Conservation (phyloP, 495 filamentous ascomycete genomes). For the Trichoderma gamsii region DNA sequence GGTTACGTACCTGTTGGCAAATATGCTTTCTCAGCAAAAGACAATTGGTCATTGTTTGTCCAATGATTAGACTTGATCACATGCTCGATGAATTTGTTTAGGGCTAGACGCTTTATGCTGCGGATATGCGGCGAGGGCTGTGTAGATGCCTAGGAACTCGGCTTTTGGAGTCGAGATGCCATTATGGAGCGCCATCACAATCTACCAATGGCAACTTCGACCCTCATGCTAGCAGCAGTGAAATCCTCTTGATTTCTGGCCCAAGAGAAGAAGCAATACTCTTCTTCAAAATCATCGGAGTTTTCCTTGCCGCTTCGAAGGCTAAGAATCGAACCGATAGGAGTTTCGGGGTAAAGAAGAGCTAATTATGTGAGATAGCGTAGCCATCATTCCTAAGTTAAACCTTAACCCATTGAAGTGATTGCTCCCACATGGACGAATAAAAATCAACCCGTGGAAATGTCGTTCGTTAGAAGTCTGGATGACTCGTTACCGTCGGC, state of each 20-base stretch:
- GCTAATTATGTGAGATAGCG: neutral
- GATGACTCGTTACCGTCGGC: neutral
- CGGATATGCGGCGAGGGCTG: neutral
- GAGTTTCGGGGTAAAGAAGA: neutral
- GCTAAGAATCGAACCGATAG: neutral
- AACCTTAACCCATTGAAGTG: neutral
- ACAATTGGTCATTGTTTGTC: neutral
- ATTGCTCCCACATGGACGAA: neutral
- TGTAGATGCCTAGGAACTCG: neutral
- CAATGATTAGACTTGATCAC: neutral
- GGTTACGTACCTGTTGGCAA: neutral
- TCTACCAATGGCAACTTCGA: neutral
- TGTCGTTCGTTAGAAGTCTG: neutral
- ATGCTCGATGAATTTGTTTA: neutral
- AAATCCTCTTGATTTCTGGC: neutral
- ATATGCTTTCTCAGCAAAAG: neutral
- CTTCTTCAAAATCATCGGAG: neutral
- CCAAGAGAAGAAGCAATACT: neutral
- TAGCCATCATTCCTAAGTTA: neutral
- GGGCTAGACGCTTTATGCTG: neutral
- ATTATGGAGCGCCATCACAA: neutral
- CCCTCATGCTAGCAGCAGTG: neutral
- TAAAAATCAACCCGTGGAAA: neutral
- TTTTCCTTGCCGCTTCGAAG: neutral
- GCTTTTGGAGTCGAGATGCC: slow-evolving; percentile 1